Evolutionary conservation across 169 alveolate species (phyloP), one percentile per base, ranked within the genome.

Genomic region (Plasmodium coatneyi): DNA sequence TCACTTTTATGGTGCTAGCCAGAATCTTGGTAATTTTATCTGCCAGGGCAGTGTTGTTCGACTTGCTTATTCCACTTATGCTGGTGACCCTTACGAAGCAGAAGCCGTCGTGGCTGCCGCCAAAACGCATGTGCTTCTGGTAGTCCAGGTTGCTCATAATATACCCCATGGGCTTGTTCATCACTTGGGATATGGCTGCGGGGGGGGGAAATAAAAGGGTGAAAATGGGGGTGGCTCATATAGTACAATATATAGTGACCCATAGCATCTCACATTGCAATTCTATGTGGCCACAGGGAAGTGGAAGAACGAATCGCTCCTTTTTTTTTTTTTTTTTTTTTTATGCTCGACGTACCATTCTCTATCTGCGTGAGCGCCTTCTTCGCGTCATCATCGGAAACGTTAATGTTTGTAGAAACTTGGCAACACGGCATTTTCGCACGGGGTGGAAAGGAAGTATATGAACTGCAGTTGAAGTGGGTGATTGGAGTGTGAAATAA

Each of bases 131-230:
- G 32, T 84, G 56, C 28, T 84, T 84, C 74, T 84, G 92, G 79
- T 84, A 84, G 60, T 84, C 92, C 41, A 72, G 78, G 66, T 84
- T 84, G 80, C 92, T 84, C 92, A 84, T 84, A 56, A 84, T 84
- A 41, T 84, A 84, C 34, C 74, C 32, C 30, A 46, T 5, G 34
- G 92, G 92, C n/a, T 84, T 84, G 1, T 78, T 52, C 84, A 84
- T 28, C 28, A 84, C 84, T 30, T 84, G 60, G 22, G 92, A 84
- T 10, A 84, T 66, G 1, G 84, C 92, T 84, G 66, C 22, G 56
- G 56, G 34, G 76, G 10, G 66, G 34, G 72, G 32, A 36, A 36
- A 1, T 74, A 71, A 72, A 19, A 9, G 3, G 19, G 60, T 16
- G 12, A 74, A 46, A 46, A 12, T 46, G 56, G 56, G 49, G 56